phyloP scores from a whole-genome alignment of 805 yeast species.

The Huiozyma naganishii region DNA sequence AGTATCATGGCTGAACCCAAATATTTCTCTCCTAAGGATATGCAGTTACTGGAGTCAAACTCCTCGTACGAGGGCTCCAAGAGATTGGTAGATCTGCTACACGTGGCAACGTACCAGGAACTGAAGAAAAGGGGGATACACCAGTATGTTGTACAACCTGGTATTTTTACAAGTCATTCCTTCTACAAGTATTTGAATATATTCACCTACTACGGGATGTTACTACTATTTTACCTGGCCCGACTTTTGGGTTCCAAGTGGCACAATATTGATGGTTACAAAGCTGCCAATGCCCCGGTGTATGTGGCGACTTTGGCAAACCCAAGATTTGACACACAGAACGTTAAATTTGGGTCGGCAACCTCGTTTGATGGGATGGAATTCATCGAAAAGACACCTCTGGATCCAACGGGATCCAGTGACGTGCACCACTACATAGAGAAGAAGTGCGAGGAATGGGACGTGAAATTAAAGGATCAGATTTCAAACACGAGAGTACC shows the following conservation, averaged over 20 bases:
- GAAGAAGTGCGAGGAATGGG: conserved; percentile 55
- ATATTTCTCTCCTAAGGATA: conserved; percentile 60
- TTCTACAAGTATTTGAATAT: conserved; percentile 67
- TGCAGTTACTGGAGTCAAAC: conserved; percentile 53
- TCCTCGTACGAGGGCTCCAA: conserved; percentile 89
- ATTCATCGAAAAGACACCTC: conserved; percentile 42
- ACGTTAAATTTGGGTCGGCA: conserved; percentile 64
- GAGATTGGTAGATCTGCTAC: conserved; percentile 73
- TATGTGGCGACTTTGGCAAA: conserved; percentile 49
- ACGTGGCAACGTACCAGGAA: conserved; percentile 52
- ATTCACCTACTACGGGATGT: conserved; percentile 79
- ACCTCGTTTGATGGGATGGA: conserved; percentile 54
- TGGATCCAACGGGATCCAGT: conserved; percentile 53
- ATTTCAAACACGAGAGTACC: conserved; percentile 41
- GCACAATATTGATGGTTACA: conserved; percentile 83
- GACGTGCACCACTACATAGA: conserved; percentile 61
- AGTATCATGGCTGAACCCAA: conserved; percentile 73
- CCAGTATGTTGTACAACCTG: conserved; percentile 85
- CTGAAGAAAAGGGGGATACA: conserved; percentile 44
- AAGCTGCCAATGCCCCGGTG: conserved; percentile 81
- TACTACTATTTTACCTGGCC: conserved; percentile 71
- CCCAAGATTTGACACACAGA: conserved; percentile 36
- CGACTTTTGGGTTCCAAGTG: conserved; percentile 75
- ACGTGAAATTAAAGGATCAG: conserved; percentile 60
- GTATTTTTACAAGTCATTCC: conserved; percentile 78